These are phyloP conservation scores for Triticum monococcum DNA, from an alignment of 176 grass and related monocot genomes.

Conservation along the genomic window DNA sequence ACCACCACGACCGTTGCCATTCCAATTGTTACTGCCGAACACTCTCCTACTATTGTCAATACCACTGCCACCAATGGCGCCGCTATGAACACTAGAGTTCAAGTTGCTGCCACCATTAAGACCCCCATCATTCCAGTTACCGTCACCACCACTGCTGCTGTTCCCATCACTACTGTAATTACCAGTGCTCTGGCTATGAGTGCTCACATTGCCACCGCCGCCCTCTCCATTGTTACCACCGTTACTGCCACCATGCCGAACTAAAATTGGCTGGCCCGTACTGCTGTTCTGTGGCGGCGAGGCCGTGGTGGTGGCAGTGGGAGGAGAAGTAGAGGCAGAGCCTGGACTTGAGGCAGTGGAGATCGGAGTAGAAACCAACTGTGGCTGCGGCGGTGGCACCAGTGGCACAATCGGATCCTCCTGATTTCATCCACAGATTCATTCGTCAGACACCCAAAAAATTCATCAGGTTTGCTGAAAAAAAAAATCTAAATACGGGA, in stretches of 20 bases:
- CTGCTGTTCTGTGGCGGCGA: slow-evolving; percentile 3
- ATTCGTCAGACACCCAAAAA: slow-evolving; percentile 27
- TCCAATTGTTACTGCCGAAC: slow-evolving; percentile 26
- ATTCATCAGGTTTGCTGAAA: background rate
- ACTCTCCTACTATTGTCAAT: slow-evolving; percentile 12
- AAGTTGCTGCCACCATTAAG: slow-evolving; percentile 2
- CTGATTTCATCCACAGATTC: slow-evolving; percentile 39
- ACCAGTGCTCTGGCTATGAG: slow-evolving; percentile 2
- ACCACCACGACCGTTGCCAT: slow-evolving; percentile 8
- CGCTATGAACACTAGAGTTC: background rate
- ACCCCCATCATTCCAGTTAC: slow-evolving; percentile 23
- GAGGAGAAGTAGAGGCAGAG: slow-evolving; percentile 34
- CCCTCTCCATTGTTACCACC: slow-evolving; percentile 3
- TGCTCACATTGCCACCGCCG: background rate
- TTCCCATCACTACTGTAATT: slow-evolving; percentile 32
- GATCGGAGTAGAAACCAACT: slow-evolving; percentile 31
- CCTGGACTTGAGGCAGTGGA: slow-evolving; percentile 31
- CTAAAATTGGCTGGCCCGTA: slow-evolving; percentile 33
- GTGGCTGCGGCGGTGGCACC: background rate
- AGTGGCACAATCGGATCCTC: slow-evolving; percentile 38
- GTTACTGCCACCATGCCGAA: background rate
- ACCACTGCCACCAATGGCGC: background rate
- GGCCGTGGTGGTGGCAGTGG: background rate
- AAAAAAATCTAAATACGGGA: background rate
- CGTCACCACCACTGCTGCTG: slow-evolving; percentile 32